phyloP scores from a whole-genome alignment of 2,329 filamentous ascomycete species.

The Nemania serpens region DNA sequence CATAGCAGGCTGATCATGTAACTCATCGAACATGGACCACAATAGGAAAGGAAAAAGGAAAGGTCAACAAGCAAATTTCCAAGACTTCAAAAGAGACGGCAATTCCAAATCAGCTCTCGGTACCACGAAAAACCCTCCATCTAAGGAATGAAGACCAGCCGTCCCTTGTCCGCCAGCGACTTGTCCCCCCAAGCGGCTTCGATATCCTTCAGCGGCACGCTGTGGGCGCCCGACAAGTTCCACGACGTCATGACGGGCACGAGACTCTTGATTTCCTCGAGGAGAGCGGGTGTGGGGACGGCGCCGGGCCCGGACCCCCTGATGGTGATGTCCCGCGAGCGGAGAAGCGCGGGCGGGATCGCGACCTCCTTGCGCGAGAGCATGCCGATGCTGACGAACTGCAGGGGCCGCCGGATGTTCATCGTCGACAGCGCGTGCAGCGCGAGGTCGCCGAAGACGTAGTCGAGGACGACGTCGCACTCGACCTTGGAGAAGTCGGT shows the following conservation, averaged over 20 bases:
- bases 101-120: neutral
- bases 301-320: conserved; percentile 52
- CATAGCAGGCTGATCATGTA: no score
- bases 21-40: no score
- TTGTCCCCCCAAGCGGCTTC: conserved; percentile 40
- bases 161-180: conserved; percentile 30
- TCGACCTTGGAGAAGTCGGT: conserved; percentile 53
- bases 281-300: conserved; percentile 44
- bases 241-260: conserved; percentile 41
- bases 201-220: conserved; percentile 42
- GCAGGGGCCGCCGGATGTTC: conserved; percentile 48
- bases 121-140: neutral
- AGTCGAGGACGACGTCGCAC: conserved; percentile 61
- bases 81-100: neutral
- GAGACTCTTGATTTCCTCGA: conserved; percentile 37
- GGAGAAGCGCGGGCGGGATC: conserved; percentile 50
- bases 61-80: no score
- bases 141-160: conserved; percentile 38
- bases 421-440: conserved; percentile 49
- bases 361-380: conserved; percentile 46
- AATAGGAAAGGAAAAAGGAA: no score
- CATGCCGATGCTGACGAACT: conserved; percentile 58
- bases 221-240: conserved; percentile 32
- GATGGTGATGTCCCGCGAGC: conserved; percentile 55
- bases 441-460: conserved; percentile 56